phyloP scores from a whole-genome alignment of 139 green algal species.

The Trebouxia sp. region DNA sequence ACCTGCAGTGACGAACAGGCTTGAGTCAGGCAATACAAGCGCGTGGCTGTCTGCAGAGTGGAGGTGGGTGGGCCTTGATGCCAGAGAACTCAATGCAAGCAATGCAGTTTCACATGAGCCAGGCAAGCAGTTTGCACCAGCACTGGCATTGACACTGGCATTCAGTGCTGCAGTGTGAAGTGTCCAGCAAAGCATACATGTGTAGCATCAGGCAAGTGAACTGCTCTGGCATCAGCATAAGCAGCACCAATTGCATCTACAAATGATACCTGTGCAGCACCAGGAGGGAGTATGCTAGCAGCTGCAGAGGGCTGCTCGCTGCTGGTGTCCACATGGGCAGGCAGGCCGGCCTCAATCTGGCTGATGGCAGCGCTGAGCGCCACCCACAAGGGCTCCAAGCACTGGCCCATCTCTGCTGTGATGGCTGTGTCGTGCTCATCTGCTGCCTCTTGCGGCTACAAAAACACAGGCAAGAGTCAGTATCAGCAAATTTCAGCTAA shows the following conservation, averaged over 20 bases:
- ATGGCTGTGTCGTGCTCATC: slow-evolving; percentile 28
- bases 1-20: slow-evolving; percentile 50
- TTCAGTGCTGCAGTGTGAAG: too few relatives aligned
- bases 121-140: neutral
- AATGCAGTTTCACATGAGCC: neutral
- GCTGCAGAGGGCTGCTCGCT: slow-evolving; percentile 29
- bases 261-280: slow-evolving; percentile 15
- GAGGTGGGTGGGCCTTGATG: neutral
- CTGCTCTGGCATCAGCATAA: neutral
- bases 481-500: neutral
- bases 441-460: neutral
- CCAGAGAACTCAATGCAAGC: neutral
- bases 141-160: neutral
- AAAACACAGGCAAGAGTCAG: neutral
- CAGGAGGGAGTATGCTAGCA: slow-evolving; percentile 44
- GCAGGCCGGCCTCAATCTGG: slow-evolving; percentile 21
- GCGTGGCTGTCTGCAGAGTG: too few relatives aligned
- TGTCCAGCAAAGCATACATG: too few relatives aligned
- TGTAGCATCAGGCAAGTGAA: neutral
- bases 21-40: neutral
- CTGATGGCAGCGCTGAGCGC: slow-evolving; percentile 52
- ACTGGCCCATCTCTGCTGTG: slow-evolving; percentile 32
- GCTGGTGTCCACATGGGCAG: slow-evolving; percentile 9
- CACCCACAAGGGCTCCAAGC: slow-evolving; percentile 59
- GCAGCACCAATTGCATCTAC: neutral